Base-by-base conservation (phyloP, 768 basidiomycete genomes). In the Hypholoma fasciculare region DNA sequence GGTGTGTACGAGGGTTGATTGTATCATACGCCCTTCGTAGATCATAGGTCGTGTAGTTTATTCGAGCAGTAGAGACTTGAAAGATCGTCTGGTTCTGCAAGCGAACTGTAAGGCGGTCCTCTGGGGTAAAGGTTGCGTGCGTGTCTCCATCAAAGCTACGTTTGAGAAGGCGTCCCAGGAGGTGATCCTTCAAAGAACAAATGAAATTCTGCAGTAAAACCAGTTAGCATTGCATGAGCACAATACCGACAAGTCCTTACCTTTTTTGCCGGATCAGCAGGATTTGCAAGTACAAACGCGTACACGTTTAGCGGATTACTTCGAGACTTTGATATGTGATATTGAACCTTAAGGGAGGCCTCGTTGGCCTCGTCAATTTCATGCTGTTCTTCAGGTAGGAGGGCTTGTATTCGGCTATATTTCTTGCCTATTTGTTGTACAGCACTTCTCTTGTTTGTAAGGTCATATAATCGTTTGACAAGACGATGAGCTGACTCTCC, bases 401-500 rank as follows among this genome's bases (percentile, higher is more conserved):
- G 39, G 2, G 44, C 55, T 6, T 43, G 14, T 12, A 46, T 30
- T 13, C 54, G 38, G 37, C 19, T 43, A 27, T 61, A 57, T n/a
- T 51, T 56, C 23, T 61, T 61, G 2, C 68, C 16, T 37, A 81
- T 77, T 17, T 76, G 74, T 0, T 48, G 17, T 0, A 54, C 53
- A n/a, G 67, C 62, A 9, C 69, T 49, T 7, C 64, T 69, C 57
- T 80, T 80, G 61, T 77, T 79, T 0, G 74, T 77, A 0, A 64
- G 37, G 17, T 54, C 56, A 43, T 79, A 82, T 26, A 76, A 65
- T 0, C 60, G 61, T 63, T 83, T 82, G 12, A 76, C 65, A 0
- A 65, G 58, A 0, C 67, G 61, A 54, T 82, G 81, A 14, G 77
- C 71, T 0, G 75, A 67, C 56, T 83, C 78, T 0, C 77, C 76